Percentiles rank a stretch among this genome's conserved stretches.
Conservation (phyloP, 768 basidiomycete species). For the Hericium coralloides region DNA sequence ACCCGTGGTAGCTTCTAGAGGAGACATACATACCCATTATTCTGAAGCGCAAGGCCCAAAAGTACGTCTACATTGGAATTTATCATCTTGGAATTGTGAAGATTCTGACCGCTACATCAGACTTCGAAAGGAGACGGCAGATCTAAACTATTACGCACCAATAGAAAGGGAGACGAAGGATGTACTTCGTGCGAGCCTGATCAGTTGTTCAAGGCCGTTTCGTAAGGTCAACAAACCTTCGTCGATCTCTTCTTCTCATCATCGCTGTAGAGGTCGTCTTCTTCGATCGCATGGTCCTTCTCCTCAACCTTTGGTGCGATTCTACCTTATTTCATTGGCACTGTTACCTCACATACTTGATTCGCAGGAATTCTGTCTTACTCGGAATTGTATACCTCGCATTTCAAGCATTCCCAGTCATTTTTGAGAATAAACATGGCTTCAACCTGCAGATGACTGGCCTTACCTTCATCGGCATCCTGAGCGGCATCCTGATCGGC, state of each 20-base stretch:
- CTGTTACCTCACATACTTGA: slow-evolving; percentile 2
- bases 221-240: slow-evolving; percentile 32
- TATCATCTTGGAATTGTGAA: background rate
- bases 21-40: slow-evolving; percentile 66
- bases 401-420: slow-evolving; percentile 51
- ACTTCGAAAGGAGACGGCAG: slow-evolving; percentile 45
- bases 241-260: background rate
- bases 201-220: slow-evolving; percentile 67
- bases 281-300: slow-evolving; percentile 68
- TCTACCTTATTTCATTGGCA: background rate
- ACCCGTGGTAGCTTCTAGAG: slow-evolving; percentile 50
- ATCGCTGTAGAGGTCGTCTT: slow-evolving; percentile 43
- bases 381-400: slow-evolving; percentile 40
- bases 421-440: slow-evolving; percentile 37
- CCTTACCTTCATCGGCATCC: slow-evolving; percentile 42
- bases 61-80: slow-evolving; percentile 22
- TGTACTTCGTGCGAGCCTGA: slow-evolving; percentile 36
- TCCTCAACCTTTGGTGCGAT: slow-evolving; percentile 59
- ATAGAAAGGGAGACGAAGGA: slow-evolving; percentile 41
- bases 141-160: slow-evolving; percentile 47
- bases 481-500: slow-evolving; percentile 34
- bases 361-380: slow-evolving; percentile 27
- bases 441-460: slow-evolving; percentile 46
- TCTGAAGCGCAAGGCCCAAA: slow-evolving; percentile 47
- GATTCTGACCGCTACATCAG: slow-evolving; percentile 20